These are phyloP conservation scores for Pythium folliculosum DNA, from an alignment of 352 stramenopile genomes.

Conservation along the genomic window DNA sequence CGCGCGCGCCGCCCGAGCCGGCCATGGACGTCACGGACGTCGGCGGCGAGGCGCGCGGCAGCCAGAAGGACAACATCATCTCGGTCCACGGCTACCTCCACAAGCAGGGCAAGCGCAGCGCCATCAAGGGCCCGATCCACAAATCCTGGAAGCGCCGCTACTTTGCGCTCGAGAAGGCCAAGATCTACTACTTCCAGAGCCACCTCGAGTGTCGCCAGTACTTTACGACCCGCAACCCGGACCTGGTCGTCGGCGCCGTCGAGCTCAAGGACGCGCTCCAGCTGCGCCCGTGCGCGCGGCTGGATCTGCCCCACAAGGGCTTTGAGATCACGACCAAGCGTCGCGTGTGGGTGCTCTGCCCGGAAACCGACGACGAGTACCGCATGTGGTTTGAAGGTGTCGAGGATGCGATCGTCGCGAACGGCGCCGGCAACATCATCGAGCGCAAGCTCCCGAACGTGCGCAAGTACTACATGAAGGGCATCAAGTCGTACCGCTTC, in stretches of 20 bases:
- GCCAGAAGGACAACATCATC: slow-evolving; percentile 83
- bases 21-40: slow-evolving; percentile 69
- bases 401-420: slow-evolving; percentile 71
- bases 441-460: slow-evolving; percentile 87
- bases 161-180: slow-evolving; percentile 85
- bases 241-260: slow-evolving; percentile 78
- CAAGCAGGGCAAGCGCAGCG: slow-evolving; percentile 85
- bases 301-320: slow-evolving; percentile 81
- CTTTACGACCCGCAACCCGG: slow-evolving; percentile 82
- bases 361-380: slow-evolving; percentile 84
- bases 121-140: slow-evolving; percentile 86
- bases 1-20: slow-evolving; percentile 46
- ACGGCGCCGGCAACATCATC: slow-evolving; percentile 82
- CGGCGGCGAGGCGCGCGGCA: slow-evolving; percentile 37
- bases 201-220: slow-evolving; percentile 86
- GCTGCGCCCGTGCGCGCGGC: slow-evolving; percentile 69
- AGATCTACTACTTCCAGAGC: slow-evolving; percentile 90
- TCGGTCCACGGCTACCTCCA: slow-evolving; percentile 89
- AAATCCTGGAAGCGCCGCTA: slow-evolving; percentile 88
- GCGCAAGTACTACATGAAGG: slow-evolving; percentile 90
- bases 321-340: slow-evolving; percentile 82
- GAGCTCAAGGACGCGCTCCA: slow-evolving; percentile 88
- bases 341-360: slow-evolving; percentile 85
- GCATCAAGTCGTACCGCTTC: slow-evolving; percentile 71
- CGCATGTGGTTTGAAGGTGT: slow-evolving; percentile 84